Evolutionary conservation across 495 filamentous ascomycete species (phyloP).

Genomic region (Talaromyces trachyspermus): DNA sequence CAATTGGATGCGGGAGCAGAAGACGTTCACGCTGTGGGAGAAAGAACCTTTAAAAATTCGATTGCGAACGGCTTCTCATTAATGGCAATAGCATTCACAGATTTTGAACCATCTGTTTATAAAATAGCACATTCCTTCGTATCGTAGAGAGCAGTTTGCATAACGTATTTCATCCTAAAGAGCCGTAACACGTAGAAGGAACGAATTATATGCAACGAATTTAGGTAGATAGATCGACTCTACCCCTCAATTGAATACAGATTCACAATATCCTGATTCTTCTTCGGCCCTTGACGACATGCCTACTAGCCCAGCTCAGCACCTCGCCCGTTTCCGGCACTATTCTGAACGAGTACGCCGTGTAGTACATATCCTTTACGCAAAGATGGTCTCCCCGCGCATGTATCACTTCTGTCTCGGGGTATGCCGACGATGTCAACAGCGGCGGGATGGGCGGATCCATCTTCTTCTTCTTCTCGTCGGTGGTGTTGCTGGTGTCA

Average conservation of each 20-base stretch:
- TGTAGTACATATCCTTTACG: slow-evolving; percentile 44
- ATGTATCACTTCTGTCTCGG: slow-evolving; percentile 22
- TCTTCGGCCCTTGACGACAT: slow-evolving; percentile 40
- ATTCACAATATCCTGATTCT: slow-evolving; percentile 43
- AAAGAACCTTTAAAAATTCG: slow-evolving; percentile 22
- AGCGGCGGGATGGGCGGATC: background rate
- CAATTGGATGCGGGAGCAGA: slow-evolving; percentile 10
- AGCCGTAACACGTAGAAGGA: too few species aligned
- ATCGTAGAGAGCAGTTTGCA: too few species aligned
- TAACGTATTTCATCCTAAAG: too few species aligned
- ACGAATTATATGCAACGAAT: background rate
- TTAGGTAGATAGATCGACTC: background rate
- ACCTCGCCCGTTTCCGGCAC: slow-evolving; percentile 27
- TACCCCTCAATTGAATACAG: slow-evolving; percentile 8
- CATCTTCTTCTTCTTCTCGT: background rate
- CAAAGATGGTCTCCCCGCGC: slow-evolving; percentile 39
- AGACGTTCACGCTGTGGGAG: slow-evolving; percentile 25
- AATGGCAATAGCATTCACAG: too few species aligned
- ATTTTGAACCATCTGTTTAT: too few species aligned
- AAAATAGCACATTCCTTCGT: too few species aligned
- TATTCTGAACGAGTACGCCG: slow-evolving; percentile 39
- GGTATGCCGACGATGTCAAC: background rate
- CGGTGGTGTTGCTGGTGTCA: too few species aligned
- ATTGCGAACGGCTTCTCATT: slow-evolving; percentile 8
- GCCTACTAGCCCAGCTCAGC: slow-evolving; percentile 39